Evolutionary conservation across 306 rosid genomes (phyloP).

Genomic region (Cicer arietinum): DNA sequence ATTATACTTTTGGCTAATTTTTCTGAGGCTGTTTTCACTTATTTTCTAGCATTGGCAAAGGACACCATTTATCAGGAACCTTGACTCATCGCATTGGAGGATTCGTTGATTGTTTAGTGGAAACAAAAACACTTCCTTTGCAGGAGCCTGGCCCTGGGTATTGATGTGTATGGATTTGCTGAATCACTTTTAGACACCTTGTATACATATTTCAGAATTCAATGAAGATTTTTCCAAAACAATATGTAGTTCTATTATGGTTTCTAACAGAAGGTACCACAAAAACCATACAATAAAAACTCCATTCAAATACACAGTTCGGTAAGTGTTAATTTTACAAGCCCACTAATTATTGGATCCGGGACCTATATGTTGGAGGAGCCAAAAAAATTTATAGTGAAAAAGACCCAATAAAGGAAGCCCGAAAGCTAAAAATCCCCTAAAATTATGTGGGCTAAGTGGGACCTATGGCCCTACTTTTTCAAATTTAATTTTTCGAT

Average conservation of each 20-base stretch:
- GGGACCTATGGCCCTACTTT: no score
- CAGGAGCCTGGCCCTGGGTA: not conserved
- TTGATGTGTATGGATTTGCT: not conserved
- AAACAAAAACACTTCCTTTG: not conserved
- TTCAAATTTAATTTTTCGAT: no score
- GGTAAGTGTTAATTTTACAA: not conserved
- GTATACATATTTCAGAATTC: not conserved
- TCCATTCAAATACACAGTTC: constrained; percentile 14
- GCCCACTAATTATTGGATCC: no score
- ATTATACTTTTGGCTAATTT: not conserved
- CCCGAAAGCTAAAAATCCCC: no score
- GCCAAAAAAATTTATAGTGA: no score
- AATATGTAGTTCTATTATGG: not conserved
- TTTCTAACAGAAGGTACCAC: constrained; percentile 22
- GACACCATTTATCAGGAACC: not conserved
- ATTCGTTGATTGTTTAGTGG: not conserved
- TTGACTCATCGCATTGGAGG: not conserved
- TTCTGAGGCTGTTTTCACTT: constrained; percentile 5
- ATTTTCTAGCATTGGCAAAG: constrained; percentile 24
- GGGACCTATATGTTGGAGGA: no score
- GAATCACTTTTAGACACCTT: constrained; percentile 1
- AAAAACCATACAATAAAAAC: constrained; percentile 21
- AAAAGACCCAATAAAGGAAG: no score
- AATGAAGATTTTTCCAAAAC: not conserved
- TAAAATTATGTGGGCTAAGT: no score